Base-by-base conservation (phyloP, 1,284 basidiomycete species). In the Rhodotorula sp. region DNA sequence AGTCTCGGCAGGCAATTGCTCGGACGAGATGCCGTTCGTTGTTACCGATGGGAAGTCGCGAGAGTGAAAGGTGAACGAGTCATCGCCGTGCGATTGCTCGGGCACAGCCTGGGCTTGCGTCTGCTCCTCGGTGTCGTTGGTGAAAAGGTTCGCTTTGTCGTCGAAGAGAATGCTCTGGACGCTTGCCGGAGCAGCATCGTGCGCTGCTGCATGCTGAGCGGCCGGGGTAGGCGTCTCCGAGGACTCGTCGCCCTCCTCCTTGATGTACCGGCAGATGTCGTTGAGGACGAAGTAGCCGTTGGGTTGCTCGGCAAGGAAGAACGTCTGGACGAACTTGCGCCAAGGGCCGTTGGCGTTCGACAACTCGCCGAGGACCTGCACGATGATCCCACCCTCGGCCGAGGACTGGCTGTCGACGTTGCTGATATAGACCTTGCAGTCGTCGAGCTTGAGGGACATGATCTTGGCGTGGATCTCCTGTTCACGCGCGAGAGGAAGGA, bases 221-320 rank as follows among this genome's bases (percentile, higher is more conserved):
- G 58, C 29, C 22, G 61, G 46, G 19, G 76, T 61, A 56, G 77
- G 54, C 15, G 66, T 58, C 20, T 76, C 36, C 72, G 70, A 46
- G 47, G 32, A 71, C 6, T 76, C 76, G 59, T 91, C 90, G 72
- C 92, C 90, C 49, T 87, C 84, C 78, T 97, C 94, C 82, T 98
- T 73, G 75, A 99, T 84, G 85, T 95, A 98, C 74, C 95, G 90
- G 89, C 99, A 99, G 83, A 99, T 98, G 83, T 99, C 96, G 83
- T 99, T 99, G 81, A 99, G 88, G 72, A 99, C 96, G 81, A 94
- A 99, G 85, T 98, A 99, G 58, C 96, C 96, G 78, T 95, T 96
- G 52, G 94, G 92, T 83, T 99, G 96, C 81, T 97, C 92, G 58
- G 96, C 96, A 66, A 99, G 89, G 90, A 99, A 99, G 84, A 99